A percentile compares a stretch with the other conserved stretches of the same genome.
Evolutionary conservation across 2,329 filamentous ascomycete species (phyloP).

Genomic region (Furcasterigmium sp.): DNA sequence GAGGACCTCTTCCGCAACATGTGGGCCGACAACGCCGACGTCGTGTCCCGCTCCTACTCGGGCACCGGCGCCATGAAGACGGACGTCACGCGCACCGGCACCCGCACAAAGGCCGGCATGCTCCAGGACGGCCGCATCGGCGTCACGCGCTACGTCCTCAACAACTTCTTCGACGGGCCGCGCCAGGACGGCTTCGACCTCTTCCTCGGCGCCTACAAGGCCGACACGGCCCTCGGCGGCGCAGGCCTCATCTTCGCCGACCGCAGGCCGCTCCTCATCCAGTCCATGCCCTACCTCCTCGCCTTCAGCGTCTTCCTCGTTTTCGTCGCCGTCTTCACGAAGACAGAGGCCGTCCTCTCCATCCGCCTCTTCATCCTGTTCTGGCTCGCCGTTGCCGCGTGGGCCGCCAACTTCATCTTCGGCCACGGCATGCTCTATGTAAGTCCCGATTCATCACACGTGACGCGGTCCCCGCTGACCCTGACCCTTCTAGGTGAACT

Average conservation of each 20-base stretch:
- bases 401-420: conserved; percentile 72
- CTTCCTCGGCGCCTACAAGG: conserved; percentile 82
- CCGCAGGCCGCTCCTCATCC: conserved; percentile 77
- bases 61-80: conserved; percentile 97
- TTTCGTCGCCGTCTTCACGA: conserved; percentile 68
- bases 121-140: conserved; percentile 86
- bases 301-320: conserved; percentile 83
- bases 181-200: conserved; percentile 94
- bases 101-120: conserved; percentile 78
- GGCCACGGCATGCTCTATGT: conserved; percentile 91
- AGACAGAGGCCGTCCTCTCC: conserved; percentile 69
- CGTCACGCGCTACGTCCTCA: conserved; percentile 80
- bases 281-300: conserved; percentile 88
- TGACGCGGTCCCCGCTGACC: neutral
- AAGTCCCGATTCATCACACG: conserved; percentile 41
- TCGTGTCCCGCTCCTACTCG: conserved; percentile 87
- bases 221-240: conserved; percentile 66
- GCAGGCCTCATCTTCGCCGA: conserved; percentile 72
- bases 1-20: conserved; percentile 92
- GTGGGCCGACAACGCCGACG: conserved; percentile 97
- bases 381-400: conserved; percentile 66
- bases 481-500: conserved; percentile 68
- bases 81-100: conserved; percentile 91
- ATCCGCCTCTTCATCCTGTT: conserved; percentile 77
- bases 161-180: conserved; percentile 93